These are phyloP conservation scores for Syncephalastrum racemosum DNA, from an alignment of 371 early-diverging fungal species.

Conservation along the genomic window DNA sequence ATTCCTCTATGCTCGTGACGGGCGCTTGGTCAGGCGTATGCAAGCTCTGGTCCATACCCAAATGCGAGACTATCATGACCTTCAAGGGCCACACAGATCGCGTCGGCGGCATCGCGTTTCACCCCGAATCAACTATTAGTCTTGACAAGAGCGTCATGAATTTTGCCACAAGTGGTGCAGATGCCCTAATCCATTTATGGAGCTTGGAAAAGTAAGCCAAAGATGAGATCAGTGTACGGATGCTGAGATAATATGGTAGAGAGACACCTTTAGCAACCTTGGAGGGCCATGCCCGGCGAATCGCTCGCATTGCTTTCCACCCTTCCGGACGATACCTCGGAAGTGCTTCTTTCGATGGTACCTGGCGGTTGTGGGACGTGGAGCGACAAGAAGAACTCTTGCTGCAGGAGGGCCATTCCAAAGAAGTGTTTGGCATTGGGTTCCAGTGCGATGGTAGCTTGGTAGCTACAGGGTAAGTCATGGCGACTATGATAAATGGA, in stretches of 20 bases:
- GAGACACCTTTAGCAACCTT: conserved; percentile 78
- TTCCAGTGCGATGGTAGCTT: conserved; percentile 93
- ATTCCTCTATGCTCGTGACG: conserved; percentile 76
- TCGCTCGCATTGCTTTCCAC: conserved; percentile 89
- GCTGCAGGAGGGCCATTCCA: conserved; percentile 92
- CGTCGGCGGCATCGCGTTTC: conserved; percentile 87
- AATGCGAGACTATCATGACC: conserved; percentile 58
- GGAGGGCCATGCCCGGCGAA: conserved; percentile 81
- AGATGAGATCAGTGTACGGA: neutral
- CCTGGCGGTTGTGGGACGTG: conserved; percentile 96
- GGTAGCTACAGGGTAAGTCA: conserved; percentile 78
- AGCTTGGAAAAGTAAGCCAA: conserved; percentile 60
- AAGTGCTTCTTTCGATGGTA: conserved; percentile 86
- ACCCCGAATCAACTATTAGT: conserved; percentile 76
- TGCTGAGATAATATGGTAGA: conserved; percentile 28
- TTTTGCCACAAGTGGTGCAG: conserved; percentile 82
- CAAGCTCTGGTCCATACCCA: conserved; percentile 87
- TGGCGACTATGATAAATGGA: neutral
- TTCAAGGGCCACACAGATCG: conserved; percentile 84
- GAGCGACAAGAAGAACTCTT: conserved; percentile 74
- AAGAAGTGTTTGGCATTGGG: conserved; percentile 86
- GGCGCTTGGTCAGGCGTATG: conserved; percentile 85
- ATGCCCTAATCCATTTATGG: conserved; percentile 81
- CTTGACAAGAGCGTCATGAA: conserved; percentile 67
- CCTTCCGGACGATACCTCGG: conserved; percentile 88